Evolutionary conservation across 345 rosid species (phyloP).

Genomic region (Xanthoceras sorbifolium): DNA sequence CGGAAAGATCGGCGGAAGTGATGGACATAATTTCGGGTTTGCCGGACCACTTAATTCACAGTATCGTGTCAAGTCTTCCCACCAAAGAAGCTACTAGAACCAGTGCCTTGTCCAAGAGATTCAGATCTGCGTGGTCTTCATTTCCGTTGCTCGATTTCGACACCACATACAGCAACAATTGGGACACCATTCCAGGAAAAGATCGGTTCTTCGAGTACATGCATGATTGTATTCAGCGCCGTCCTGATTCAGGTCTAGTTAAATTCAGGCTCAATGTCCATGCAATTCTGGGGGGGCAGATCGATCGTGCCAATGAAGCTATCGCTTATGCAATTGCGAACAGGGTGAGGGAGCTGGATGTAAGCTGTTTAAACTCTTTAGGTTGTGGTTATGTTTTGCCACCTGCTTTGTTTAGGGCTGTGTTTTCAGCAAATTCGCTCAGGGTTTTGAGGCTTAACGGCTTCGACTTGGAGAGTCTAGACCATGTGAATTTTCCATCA

Average conservation of each 20-base stretch:
- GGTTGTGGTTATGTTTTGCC: neutral
- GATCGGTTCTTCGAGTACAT: neutral
- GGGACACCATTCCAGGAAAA: too few species aligned
- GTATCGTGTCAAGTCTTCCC: neutral
- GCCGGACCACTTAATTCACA: slow-evolving; percentile 16
- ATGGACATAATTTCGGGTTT: neutral
- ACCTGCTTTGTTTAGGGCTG: too few species aligned
- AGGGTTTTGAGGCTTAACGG: slow-evolving; percentile 9
- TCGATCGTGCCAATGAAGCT: neutral
- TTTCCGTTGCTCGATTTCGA: neutral
- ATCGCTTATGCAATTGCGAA: slow-evolving; percentile 1
- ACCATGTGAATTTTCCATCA: neutral
- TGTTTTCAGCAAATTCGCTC: neutral
- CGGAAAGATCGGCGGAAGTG: neutral
- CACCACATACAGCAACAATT: neutral
- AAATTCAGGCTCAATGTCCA: neutral
- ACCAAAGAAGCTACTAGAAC: neutral
- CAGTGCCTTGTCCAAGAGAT: slow-evolving; percentile 5
- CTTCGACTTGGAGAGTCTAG: neutral
- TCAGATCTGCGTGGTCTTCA: neutral
- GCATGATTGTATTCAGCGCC: slow-evolving; percentile 3
- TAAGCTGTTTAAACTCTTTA: neutral
- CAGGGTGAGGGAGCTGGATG: neutral
- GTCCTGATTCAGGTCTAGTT: neutral
- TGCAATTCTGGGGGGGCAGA: too few species aligned